These are phyloP conservation scores for Mycothermus thermophilus DNA, from an alignment of 495 filamentous ascomycete genomes.

Conservation along the genomic window DNA sequence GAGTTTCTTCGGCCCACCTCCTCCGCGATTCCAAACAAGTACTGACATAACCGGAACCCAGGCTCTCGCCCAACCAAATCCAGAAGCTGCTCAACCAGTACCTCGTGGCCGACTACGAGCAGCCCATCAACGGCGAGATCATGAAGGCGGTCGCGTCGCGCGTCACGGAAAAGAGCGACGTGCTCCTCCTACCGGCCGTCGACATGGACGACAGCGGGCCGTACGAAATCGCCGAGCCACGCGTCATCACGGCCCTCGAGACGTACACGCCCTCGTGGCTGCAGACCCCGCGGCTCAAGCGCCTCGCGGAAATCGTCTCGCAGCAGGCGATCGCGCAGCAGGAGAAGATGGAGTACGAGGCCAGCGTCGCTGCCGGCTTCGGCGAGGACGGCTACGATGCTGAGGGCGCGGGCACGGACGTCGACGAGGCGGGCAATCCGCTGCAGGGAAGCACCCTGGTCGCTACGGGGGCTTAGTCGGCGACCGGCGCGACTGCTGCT, in stretches of 20 bases:
- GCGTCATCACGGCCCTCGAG: constrained; percentile 89
- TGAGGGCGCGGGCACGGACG: constrained; percentile 22
- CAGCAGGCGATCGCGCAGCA: constrained; percentile 90
- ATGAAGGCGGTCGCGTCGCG: constrained; percentile 98
- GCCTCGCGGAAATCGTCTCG: constrained; percentile 92
- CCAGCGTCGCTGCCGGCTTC: constrained; percentile 25
- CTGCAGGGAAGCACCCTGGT: constrained; percentile 3
- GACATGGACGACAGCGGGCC: constrained; percentile 99
- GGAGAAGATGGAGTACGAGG: constrained; percentile 54
- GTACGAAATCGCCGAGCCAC: constrained; percentile 95
- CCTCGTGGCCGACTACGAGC: constrained; percentile 96
- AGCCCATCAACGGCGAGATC: constrained; percentile 98
- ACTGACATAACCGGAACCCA: constrained; percentile 92
- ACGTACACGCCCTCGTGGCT: constrained; percentile 97
- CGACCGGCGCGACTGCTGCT: neutral
- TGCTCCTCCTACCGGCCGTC: constrained; percentile 79
- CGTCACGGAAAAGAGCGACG: constrained; percentile 96
- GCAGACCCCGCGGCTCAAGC: constrained; percentile 86
- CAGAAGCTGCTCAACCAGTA: constrained; percentile 99
- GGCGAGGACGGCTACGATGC: constrained; percentile 23
- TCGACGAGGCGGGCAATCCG: constrained; percentile 27
- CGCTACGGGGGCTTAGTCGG: constrained; percentile 20
- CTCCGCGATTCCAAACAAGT: constrained; percentile 96
- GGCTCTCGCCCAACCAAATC: constrained; percentile 96
- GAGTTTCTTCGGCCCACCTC: constrained; percentile 47